Base-by-base conservation (phyloP, 495 filamentous ascomycete species). In the Penicillium parvum region DNA sequence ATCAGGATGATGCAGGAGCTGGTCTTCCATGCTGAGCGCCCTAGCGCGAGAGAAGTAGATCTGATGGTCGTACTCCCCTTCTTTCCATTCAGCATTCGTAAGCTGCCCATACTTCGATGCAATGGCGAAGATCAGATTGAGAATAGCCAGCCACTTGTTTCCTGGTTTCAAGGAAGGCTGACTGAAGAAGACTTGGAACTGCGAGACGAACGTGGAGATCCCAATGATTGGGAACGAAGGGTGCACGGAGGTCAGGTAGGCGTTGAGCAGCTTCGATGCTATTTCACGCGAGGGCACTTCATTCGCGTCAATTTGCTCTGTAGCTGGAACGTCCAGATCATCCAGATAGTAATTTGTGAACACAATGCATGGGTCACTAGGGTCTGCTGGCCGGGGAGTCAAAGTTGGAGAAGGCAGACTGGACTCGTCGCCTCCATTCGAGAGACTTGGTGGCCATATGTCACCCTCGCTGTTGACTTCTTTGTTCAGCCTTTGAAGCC, bases 91-190 rank as follows among this genome's bases (percentile, higher is more conserved):
- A 9, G 64, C 63, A 25, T 68, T 57, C 18, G 56, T 55, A 14
- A 81, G 57, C 23, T 76, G 64, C 4, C 63, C 64, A 53, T 78
- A 76, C 41, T 69, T 68, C 2, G 78, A 65, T 5, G 69, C 72
- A 52, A 83, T 75, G 4, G 81, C 82, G 57, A 85, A 81, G 8
- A 84, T 72, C 11, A 83, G 52, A 55, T 86, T 84, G 8, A 83
- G 59, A 23, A 75, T 79, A 2, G 79, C 72, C 23, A 81, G 64
- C 74, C 73, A 80, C 33, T 71, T 66, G 11, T 61, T 68, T 26
- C 68, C 62, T 28, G 69, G 58, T 33, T 66, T 52, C 25, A 68
- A 33, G 3, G 52, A 54, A 2, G 61, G 66, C 37, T 66, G 66
- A 18, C 55, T 72, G 42, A 68, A 75, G 30, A 67, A 69, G 17